Conservation (phyloP, 768 basidiomycete species). For the Boletus rex-veris region DNA sequence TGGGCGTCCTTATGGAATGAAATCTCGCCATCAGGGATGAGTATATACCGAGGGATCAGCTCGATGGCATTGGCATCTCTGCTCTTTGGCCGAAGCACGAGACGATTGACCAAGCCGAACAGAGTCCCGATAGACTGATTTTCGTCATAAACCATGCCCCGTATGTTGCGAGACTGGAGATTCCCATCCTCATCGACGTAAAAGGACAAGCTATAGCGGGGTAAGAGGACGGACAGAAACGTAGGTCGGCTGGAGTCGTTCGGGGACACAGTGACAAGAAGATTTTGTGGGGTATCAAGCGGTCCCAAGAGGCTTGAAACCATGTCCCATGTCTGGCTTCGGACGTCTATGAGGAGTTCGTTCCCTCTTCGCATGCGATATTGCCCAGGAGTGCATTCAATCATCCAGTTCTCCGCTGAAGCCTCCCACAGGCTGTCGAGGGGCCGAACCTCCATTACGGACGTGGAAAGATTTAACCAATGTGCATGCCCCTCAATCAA, state of each 20-base stretch:
- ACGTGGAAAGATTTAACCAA: constrained; percentile 30
- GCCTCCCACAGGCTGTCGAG: constrained; percentile 22
- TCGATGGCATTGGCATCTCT: not conserved
- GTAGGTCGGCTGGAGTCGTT: not conserved
- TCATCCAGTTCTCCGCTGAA: constrained; percentile 27
- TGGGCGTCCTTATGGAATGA: constrained; percentile 7
- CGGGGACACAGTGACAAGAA: constrained; percentile 18
- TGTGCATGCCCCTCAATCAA: constrained; percentile 25
- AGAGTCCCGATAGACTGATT: constrained; percentile 43
- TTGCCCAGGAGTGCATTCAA: constrained; percentile 9
- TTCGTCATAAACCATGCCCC: constrained; percentile 39
- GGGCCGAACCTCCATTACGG: constrained; percentile 29
- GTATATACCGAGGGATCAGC: constrained; percentile 22
- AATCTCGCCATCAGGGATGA: constrained; percentile 39
- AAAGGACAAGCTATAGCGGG: constrained; percentile 42
- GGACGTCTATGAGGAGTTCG: constrained; percentile 24
- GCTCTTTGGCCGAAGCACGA: constrained; percentile 38
- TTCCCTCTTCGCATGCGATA: constrained; percentile 7
- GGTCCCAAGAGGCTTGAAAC: constrained; percentile 21
- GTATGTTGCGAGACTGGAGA: constrained; percentile 40
- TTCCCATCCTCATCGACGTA: constrained; percentile 30
- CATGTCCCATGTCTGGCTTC: constrained; percentile 28
- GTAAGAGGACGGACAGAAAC: constrained; percentile 32
- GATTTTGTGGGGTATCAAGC: constrained; percentile 22
- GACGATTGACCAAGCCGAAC: constrained; percentile 40